phyloP scores from a whole-genome alignment of 2,329 filamentous ascomycete genomes.

The Ustilaginoidea virens region DNA sequence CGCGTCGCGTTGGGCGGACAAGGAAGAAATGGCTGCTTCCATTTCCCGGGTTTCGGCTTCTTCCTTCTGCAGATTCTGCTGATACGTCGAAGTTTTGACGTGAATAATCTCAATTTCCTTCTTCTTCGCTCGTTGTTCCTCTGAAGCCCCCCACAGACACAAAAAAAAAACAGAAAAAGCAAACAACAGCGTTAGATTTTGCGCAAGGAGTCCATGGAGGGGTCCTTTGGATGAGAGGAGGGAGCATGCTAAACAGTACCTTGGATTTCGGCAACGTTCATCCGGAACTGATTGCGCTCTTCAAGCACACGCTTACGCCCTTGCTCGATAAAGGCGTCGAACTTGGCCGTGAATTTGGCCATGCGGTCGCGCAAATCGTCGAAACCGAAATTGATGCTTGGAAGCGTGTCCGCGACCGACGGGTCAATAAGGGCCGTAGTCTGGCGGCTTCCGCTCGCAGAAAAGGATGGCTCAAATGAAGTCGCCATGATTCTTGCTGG shows the following conservation, averaged over 20 bases:
- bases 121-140: conserved; percentile 82
- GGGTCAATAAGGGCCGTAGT: conserved; percentile 41
- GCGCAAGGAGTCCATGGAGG: background rate
- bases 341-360: conserved; percentile 77
- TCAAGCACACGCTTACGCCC: conserved; percentile 80
- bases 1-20: conserved; percentile 43
- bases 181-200: background rate
- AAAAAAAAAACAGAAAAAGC: no score
- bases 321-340: conserved; percentile 88
- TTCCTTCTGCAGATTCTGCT: conserved; percentile 63
- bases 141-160: no score
- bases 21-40: conserved; percentile 42
- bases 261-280: conserved; percentile 78
- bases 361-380: conserved; percentile 91
- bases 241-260: conserved; percentile 33
- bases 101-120: conserved; percentile 74
- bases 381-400: conserved; percentile 88
- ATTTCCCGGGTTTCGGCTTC: conserved; percentile 64
- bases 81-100: conserved; percentile 53
- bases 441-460: conserved; percentile 43
- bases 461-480: conserved; percentile 54
- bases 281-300: conserved; percentile 85
- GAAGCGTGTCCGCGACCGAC: conserved; percentile 64
- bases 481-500: conserved; percentile 43
- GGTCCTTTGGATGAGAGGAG: background rate